A percentile compares a stretch with the other conserved stretches of the same genome.
Evolutionary conservation across 192 early-diverging fungal species (phyloP).

Genomic region (Dimargaris cristalligena): DNA sequence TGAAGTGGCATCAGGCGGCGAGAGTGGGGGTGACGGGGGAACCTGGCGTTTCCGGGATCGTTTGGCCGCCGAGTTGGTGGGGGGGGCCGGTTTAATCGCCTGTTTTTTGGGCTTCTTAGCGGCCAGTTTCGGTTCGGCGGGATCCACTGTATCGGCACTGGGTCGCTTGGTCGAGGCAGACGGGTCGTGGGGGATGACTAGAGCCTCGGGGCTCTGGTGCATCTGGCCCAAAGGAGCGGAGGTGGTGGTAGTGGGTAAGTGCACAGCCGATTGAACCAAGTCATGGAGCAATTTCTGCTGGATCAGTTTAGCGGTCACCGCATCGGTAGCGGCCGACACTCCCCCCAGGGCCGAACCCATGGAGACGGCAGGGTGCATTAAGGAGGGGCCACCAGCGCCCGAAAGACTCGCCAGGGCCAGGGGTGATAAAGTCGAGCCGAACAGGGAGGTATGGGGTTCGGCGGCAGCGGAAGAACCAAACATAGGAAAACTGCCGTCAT

Average conservation of each 20-base stretch:
- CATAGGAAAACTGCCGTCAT: neutral
- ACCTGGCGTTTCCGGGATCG: conserved; percentile 6
- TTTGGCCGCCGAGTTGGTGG: neutral
- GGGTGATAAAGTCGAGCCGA: neutral
- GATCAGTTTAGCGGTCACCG: neutral
- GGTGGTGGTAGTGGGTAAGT: neutral
- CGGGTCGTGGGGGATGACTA: neutral
- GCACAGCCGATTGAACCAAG: neutral
- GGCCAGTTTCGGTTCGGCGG: neutral
- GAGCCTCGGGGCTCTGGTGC: neutral
- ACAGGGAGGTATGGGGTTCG: neutral
- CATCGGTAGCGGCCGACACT: neutral
- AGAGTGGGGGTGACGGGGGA: conserved; percentile 3
- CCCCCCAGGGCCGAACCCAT: neutral
- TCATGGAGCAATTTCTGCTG: neutral
- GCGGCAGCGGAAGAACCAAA: neutral
- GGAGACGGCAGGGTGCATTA: neutral
- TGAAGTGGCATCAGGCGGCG: conserved; percentile 4
- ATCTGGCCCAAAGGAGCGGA: neutral
- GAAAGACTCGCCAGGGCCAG: neutral
- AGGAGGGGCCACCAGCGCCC: neutral
- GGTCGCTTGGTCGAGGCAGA: neutral
- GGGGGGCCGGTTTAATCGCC: neutral
- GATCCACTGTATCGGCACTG: neutral
- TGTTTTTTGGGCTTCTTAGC: neutral